Base-by-base conservation (phyloP, 352 stramenopile species). In the Thraustochytrium striatum region DNA sequence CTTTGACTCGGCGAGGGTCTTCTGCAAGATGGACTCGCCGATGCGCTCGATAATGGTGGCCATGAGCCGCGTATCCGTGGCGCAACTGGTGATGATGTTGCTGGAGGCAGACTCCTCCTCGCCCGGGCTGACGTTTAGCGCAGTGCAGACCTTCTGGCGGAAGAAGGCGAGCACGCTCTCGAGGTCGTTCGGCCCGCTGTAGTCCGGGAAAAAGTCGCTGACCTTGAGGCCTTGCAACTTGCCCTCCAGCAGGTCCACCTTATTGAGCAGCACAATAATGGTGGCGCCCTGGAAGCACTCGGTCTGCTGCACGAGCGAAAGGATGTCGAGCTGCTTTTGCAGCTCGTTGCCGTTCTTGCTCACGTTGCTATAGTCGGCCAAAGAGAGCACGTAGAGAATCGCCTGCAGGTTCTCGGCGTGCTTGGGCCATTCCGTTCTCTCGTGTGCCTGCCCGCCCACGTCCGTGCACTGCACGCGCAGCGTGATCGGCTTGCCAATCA, bases 1-100 rank as follows among this genome's bases (percentile, higher is more conserved):
- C 35, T 73, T 73, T 2, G 62, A 73, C 35, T 73, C 62, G 47
- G 62, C 28, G 8, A 73, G 41, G 8, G 62, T 73, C 41, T 73
- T 73, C 25, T 73, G 62, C 35, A 73, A 28, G 33, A 73, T 73
- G 19, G 43, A 72, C 35, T 73, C 30, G n/a, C 62, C 62, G 32
- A 73, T 73, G 21, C 62, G 62, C 44, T 73, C 62, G 35, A 73
- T 73, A 61, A 73, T 73, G 62, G 21, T 73, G 30, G 30, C 13
- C 62, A 73, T 73, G 9, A 73, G 62, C 41, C 44, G 9, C 0
- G 62, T 72, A 36, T 73, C 62, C 47, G 62, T 73, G 3, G 62
- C 62, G 30, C 62, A 73, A 36, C 30, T 73, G 13, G 62, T n/a
- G 41, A 73, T 73, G 21, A 73, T 73, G 35, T 73, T 73, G 13